Base-by-base conservation (phyloP, 1,284 basidiomycete species). In the Rhodotorula sp. region DNA sequence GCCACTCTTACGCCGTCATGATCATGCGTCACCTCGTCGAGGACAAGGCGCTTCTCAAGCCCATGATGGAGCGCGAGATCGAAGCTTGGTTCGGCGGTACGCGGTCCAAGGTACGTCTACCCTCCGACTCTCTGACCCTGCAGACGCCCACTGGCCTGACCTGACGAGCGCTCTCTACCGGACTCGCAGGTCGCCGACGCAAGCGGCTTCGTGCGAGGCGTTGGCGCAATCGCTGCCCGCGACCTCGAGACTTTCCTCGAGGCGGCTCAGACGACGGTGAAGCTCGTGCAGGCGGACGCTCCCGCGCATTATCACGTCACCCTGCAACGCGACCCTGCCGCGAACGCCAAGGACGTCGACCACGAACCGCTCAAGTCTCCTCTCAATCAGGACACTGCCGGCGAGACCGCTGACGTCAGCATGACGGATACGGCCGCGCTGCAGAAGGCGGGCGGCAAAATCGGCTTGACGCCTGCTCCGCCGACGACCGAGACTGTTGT, bases 11-110 rank as follows among this genome's bases (percentile, higher is more conserved):
- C 80, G 87, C 93, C 60, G 88, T 90, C 28, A 91, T 92, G 78
- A 90, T 98, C 68, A 84, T 97, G 26, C 90, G 97, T 5, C 95
- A 99, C 80, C 83, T 93, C 65, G 87, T 95, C 64, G 97, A 99
- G 81, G 90, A 94, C 75, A 79, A 84, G 7, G 79, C 82, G 10
- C 86, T 86, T 2, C 80, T 98, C 47, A 85, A 87, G 66, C 83
- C 84, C 10, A 85, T 91, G 71, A 95, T 99, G 88, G 85, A 86
- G 34, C 88, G 90, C 71, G 91, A 94, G 76, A 85, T 98, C 16
- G 79, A 80, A 52, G 61, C 68, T 15, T 80, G 78, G 75, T 75
- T 83, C 43, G 69, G 52, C 28, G 63, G 67, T 45, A 62, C 56
- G 3, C 60, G 72, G 15, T 60, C 70, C 45, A 76, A 74, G 68